phyloP scores from a whole-genome alignment of 257 asterid species.

The Solanum corneliomulleri region DNA sequence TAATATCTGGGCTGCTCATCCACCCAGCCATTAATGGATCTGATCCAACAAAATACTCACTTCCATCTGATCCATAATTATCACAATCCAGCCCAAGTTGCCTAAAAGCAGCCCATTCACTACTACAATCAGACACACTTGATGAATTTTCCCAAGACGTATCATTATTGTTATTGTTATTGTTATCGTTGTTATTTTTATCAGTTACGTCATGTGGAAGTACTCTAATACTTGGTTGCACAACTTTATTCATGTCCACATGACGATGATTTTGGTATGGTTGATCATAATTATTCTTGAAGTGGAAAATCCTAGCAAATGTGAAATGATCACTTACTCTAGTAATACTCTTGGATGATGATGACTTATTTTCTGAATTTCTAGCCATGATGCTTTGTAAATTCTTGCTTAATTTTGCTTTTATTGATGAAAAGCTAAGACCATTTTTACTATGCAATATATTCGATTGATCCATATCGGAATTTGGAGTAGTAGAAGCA shows the following conservation, averaged over 20 bases:
- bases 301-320: conserved; percentile 73
- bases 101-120: conserved; percentile 42
- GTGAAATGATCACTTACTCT: conserved; percentile 85
- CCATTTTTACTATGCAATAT: conserved; percentile 16
- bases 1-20: conserved; percentile 63
- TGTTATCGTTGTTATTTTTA: not conserved
- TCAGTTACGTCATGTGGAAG: conserved; percentile 26
- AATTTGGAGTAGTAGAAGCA: conserved; percentile 1
- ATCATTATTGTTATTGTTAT: not conserved
- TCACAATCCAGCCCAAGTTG: conserved; percentile 37
- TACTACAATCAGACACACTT: conserved; percentile 39
- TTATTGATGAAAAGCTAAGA: conserved; percentile 63
- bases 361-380: conserved; percentile 51
- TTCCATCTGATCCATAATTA: conserved; percentile 31
- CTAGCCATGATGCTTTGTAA: conserved; percentile 67
- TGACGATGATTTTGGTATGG: conserved; percentile 24
- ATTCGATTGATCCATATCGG: not conserved
- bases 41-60: conserved; percentile 18
- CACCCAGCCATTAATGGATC: conserved; percentile 38
- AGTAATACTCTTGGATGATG: conserved; percentile 32
- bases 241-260: conserved; percentile 41
- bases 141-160: conserved; percentile 40
- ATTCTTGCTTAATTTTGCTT: conserved; percentile 71
- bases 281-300: conserved; percentile 21
- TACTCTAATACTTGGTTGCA: conserved; percentile 70